Conservation (phyloP, 1,139 yeast species). For the Keqinozyma sinolaborantium region DNA sequence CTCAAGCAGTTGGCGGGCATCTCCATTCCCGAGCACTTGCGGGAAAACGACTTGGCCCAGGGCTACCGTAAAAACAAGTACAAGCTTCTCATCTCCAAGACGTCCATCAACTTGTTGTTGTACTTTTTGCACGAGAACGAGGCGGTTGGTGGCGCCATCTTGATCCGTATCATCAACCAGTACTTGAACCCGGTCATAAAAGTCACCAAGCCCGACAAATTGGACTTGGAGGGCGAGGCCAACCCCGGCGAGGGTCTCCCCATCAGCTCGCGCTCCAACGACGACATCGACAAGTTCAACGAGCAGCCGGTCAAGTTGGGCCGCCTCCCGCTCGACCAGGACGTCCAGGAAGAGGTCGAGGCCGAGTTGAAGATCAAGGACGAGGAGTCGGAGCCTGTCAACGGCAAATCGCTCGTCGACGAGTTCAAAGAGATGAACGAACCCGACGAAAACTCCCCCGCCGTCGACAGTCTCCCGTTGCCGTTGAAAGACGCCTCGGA, state of each 20-base stretch:
- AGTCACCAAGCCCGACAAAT: constrained; percentile 44
- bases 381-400: constrained; percentile 40
- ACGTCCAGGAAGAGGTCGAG: constrained; percentile 78
- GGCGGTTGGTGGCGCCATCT: constrained; percentile 85
- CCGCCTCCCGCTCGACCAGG: constrained; percentile 79
- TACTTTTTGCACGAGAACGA: constrained; percentile 91
- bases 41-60: constrained; percentile 78
- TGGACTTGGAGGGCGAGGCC: constrained; percentile 43
- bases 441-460: constrained; percentile 64
- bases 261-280: constrained; percentile 47
- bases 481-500: constrained; percentile 82
- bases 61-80: constrained; percentile 74
- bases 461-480: constrained; percentile 71
- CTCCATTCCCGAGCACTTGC: constrained; percentile 74
- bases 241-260: constrained; percentile 65
- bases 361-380: constrained; percentile 79
- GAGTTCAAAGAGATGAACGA: constrained; percentile 50
- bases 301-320: constrained; percentile 78
- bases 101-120: constrained; percentile 78
- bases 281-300: constrained; percentile 58
- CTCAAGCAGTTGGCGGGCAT: constrained; percentile 68
- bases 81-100: constrained; percentile 71
- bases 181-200: constrained; percentile 69
- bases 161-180: constrained; percentile 83
- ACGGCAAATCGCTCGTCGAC: constrained; percentile 41